Base-by-base conservation (phyloP, 75 land plant species). In the Pseudotsuga menziesii region DNA sequence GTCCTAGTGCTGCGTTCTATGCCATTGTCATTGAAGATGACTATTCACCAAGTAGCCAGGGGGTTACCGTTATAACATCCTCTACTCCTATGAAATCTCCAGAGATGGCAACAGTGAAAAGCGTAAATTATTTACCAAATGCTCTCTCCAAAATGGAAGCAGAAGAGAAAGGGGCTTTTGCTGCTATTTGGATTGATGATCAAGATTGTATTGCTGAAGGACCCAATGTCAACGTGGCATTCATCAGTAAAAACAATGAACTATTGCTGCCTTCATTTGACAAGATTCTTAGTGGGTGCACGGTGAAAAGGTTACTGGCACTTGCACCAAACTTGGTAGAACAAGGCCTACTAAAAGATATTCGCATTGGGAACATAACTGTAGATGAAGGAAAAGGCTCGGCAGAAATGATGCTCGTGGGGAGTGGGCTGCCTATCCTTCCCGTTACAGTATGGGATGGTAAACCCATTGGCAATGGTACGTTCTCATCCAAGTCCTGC, bases 211-310 rank as follows among this genome's bases (percentile, higher is more conserved):
- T 94, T 71, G 99, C 98, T 15, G 99, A 96, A 77, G 99, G 99
- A n/a, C 98, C 98, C 9, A 94, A 96, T 80, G 83, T 94, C 83
- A 96, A 96, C 74, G 88, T 96, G 6, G 99, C 91, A 57, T 92
- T 96, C 67, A 78, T 94, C 60, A 90, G 79, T 62, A 39, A 83
- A 19, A 84, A 82, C 41, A 85, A 90, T 66, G 93, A 88, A 80
- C 86, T 96, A 48, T 20, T 96, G 23, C 75, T 89, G 74, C 99
- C 99, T 15, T 64, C 75, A 19, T 92, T 94, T 81, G 98, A 92
- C 81, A 92, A 83, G 75, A 89, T 96, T 57, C 82, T 96, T 4
- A 75, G 86, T 58, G 99, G 99, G n/a, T 96, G 99, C 82, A 94
- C 98, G 44, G 98, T 89, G 0, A 83, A 80, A 77, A 82, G 98